Evolutionary conservation across 257 asterid genomes (phyloP), one percentile per base, ranked within the genome.

Genomic region (Jaltomata sinuosa): DNA sequence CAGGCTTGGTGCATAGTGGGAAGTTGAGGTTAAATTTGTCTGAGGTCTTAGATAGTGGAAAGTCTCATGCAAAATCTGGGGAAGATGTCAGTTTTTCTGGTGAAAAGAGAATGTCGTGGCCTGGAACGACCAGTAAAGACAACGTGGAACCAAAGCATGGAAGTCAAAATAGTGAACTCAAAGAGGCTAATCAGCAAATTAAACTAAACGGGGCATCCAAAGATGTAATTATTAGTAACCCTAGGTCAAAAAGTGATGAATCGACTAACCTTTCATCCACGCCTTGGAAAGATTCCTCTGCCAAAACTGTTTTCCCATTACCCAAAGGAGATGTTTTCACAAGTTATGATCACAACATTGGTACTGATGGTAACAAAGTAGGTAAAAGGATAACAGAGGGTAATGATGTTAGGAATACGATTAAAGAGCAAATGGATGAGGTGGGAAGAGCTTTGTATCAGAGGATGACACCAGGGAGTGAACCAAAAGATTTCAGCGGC

Each of bases 401-500:
- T 49, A 40, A 14, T 27, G 84, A 53, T 57, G 50, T 86, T 59
- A 86, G 83, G 78, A 69, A 69, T 22, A 42, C 82, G 22, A 50
- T 49, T 9, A 83, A 86, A 27, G 88, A 83, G 57, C 88, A 86
- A 64, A 82, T 47, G 45, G 86, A 83, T 86, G 88, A 77, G 72
- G 83, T 83, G 12, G 88, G 86, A 86, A 83, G 84, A 77, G 86
- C 86, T 76, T 77, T 83, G 14, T 86, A 83, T 83, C 81, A 64
- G 47, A 83, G 74, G 49, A 86, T 68, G 69, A 53, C 72, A 21
- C 65, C 71, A 32, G 86, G 53, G 45, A 78, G 53, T 15, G 81
- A 83, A 53, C 84, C 82, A 82, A 81, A 85, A 45, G 84, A 78
- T 77, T 42, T 82, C 52, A 55, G 74, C 31, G 8, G 81, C 68